Conservation (phyloP, 2,329 filamentous ascomycete genomes). For the Talaromyces amestolkiae region DNA sequence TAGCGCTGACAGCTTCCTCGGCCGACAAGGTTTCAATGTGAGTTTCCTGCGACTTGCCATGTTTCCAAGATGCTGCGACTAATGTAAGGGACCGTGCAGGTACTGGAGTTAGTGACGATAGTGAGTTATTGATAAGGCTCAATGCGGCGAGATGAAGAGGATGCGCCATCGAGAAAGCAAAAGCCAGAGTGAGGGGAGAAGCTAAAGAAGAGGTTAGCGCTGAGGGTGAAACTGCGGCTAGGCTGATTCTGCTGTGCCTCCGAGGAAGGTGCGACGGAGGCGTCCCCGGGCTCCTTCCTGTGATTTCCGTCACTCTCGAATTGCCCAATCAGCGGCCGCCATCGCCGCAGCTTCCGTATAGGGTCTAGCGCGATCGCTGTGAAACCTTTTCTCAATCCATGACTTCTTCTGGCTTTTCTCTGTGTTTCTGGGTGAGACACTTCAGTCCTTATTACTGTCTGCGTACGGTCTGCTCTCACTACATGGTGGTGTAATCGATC, state of each 20-base stretch:
- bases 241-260: background rate
- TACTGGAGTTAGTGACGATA: background rate
- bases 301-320: background rate
- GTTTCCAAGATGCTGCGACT: conserved; percentile 3
- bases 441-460: background rate
- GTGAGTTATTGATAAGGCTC: background rate
- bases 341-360: background rate
- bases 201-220: background rate
- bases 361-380: background rate
- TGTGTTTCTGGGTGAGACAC: background rate
- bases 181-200: background rate
- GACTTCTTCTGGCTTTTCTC: background rate
- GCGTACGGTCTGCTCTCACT: background rate
- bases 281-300: background rate
- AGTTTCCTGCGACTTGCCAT: conserved; percentile 3
- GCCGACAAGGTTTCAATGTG: background rate
- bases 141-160: background rate
- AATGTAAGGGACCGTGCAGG: conserved; percentile 10
- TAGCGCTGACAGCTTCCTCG: conserved; percentile 1
- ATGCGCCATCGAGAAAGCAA: background rate
- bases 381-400: background rate
- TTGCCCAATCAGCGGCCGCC: background rate
- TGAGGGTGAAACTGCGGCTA: conserved; percentile 1
- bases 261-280: conserved; percentile 11
- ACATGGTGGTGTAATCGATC: background rate